Evolutionary conservation across 306 rosid genomes (phyloP), one percentile per base, ranked within the genome.

Genomic region (Cucurbita argyrosperma): DNA sequence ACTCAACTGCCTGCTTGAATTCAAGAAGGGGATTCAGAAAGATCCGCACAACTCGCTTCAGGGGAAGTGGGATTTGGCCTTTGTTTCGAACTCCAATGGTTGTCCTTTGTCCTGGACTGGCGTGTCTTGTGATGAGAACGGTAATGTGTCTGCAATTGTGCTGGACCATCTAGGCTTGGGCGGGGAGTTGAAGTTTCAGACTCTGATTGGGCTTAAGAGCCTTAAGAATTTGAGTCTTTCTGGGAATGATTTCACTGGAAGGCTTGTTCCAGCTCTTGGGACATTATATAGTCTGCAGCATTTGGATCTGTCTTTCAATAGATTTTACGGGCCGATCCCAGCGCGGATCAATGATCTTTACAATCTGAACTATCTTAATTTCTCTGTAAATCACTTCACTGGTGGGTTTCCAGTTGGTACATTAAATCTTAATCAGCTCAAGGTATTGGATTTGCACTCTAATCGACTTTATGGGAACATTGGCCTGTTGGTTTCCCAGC

Each of bases 241-340:
- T 14, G 93, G 96, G 3, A 94, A 94, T 66, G 37, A 39, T 40
- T 94, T 94, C 83, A 76, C 90, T 35, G 98, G 98, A 4, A 78
- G 97, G 61, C 64, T 94, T 10, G 90, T 89, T 0, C 98, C 98
- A 6, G 81, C 89, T 3, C 71, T 94, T 14, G 97, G 97, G 12
- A 76, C 87, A 4, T 79, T 94, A 53, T 49, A 85, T 6, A 77
- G 92, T 4, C 82, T 94, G 74, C 86, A 89, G 85, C 87, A 81
- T 82, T 84, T 94, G 85, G 98, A 94, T 94, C 97, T 94, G 52
- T 94, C 98, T 0, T 8, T 62, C 11, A 94, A 94, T 82, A 23
- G 64, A 7, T 94, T 94, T 85, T 89, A 87, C 72, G 98, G 98
- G 0, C 98, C 98, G 78, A 88, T 94, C 76, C 97, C 98, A 0